Conservation (phyloP, 148 eudicot species). For the Rhododendron ovatum region DNA sequence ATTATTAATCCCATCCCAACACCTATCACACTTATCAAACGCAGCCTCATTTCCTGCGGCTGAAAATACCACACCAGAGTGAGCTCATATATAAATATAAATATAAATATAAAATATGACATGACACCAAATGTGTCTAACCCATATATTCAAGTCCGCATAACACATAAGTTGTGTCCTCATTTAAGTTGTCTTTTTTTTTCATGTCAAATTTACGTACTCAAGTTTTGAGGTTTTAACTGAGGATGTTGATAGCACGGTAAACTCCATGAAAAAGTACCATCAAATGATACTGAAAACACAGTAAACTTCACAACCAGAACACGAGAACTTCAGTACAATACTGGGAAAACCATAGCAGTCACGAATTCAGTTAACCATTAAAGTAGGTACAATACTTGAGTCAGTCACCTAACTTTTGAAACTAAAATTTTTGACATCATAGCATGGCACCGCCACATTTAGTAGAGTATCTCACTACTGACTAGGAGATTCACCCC, state of each 20-base stretch:
- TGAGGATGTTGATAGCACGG: background rate
- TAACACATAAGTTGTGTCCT: no score
- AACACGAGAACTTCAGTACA: background rate
- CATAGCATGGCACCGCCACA: background rate
- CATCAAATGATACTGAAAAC: background rate
- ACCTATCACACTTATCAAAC: no score
- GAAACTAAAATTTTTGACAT: no score
- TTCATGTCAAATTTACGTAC: background rate
- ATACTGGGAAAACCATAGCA: background rate
- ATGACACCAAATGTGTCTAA: no score
- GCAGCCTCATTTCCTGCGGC: no score
- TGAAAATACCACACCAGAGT: no score
- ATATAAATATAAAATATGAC: no score
- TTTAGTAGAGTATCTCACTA: slow-evolving; percentile 14
- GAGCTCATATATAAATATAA: no score
- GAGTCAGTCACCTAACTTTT: background rate
- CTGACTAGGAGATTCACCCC: slow-evolving; percentile 52
- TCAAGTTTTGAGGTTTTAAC: background rate
- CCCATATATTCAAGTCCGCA: no score
- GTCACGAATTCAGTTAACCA: background rate
- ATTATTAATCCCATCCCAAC: no score
- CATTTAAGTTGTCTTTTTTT: no score
- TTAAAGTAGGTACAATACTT: background rate
- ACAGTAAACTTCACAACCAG: background rate
- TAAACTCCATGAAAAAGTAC: background rate